Evolutionary conservation across 768 basidiomycete genomes (phyloP), one percentile per base, ranked within the genome.

Genomic region (Lactarius psammicola): DNA sequence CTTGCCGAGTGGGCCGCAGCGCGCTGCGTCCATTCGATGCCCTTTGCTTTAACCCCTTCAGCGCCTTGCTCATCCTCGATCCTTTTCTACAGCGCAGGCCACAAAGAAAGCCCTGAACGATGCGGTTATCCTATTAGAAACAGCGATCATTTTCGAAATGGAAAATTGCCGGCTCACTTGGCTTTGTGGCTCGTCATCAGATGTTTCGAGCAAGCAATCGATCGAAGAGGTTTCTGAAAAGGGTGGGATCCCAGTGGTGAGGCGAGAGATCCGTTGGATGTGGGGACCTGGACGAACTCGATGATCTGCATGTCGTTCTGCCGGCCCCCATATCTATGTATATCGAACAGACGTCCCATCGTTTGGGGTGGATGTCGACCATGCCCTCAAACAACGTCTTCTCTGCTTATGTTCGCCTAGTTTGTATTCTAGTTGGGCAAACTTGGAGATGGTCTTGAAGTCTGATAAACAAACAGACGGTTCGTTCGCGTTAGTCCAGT

Each of bases 341-440:
- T 57, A 98, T 80, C 46, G 88, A 90, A 95, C 97, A 98, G 57
- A 98, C 78, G 72, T 98, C 95, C 83, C 95, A 89, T 62, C 94
- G 85, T 77, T 95, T 98, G 3, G n/a, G 94, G 89, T 98, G 94
- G 18, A 92, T 93, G 76, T 97, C 95, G 53, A 98, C 80, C 68
- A 98, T 92, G 55, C 96, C 97, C 74, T 98, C 96, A 67, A 97
- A 98, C 59, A 99, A 82, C 0, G 96, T 98, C 74, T 90, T 91
- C 33, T 95, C 97, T 56, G 87, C 75, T 99, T 97, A 1, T 92
- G 81, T 70, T 98, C 97, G 2, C 95, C 97, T 34, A 88, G 80
- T 75, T 91, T 95, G 77, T 98, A 99, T 75, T n/a, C n/a, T n/a
- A n/a, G n/a, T n/a, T n/a, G n/a, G n/a, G n/a, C n/a, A n/a, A n/a